These are phyloP conservation scores for Globisporangium nagaii DNA, from an alignment of 352 stramenopile species.

Conservation along the genomic window DNA sequence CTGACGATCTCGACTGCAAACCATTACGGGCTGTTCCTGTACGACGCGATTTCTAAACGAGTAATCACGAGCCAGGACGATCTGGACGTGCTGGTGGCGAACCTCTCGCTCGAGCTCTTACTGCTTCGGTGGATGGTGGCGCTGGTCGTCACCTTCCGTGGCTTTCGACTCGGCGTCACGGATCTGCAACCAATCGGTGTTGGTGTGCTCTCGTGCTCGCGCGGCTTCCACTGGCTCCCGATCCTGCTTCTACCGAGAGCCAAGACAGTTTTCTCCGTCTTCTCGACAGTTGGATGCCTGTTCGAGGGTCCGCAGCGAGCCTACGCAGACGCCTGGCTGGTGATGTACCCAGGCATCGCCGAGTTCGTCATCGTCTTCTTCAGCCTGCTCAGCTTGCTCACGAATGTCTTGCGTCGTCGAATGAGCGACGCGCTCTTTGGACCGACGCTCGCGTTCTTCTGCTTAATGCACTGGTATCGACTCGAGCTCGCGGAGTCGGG, in stretches of 20 bases:
- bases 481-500: slow-evolving; percentile 11
- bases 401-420: slow-evolving; percentile 25
- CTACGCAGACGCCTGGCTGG: slow-evolving; percentile 39
- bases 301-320: slow-evolving; percentile 42
- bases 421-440: slow-evolving; percentile 35
- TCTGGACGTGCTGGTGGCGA: not conserved
- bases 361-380: slow-evolving; percentile 39
- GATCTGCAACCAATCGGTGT: slow-evolving; percentile 5
- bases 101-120: not conserved
- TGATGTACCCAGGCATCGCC: slow-evolving; percentile 34
- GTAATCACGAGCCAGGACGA: not conserved
- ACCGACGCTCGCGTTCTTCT: slow-evolving; percentile 29
- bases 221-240: slow-evolving; percentile 13
- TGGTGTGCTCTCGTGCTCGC: slow-evolving; percentile 14
- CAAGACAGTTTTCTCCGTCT: slow-evolving; percentile 14
- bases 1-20: not conserved
- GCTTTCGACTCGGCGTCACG: not conserved
- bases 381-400: slow-evolving; percentile 36
- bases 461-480: slow-evolving; percentile 26
- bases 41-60: not conserved
- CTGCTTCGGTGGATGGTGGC: not conserved
- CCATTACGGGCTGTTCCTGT: not conserved
- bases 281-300: slow-evolving; percentile 15
- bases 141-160: not conserved
- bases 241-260: slow-evolving; percentile 16